phyloP scores from a whole-genome alignment of 768 basidiomycete genomes.

The Gymnopilus dilepis region DNA sequence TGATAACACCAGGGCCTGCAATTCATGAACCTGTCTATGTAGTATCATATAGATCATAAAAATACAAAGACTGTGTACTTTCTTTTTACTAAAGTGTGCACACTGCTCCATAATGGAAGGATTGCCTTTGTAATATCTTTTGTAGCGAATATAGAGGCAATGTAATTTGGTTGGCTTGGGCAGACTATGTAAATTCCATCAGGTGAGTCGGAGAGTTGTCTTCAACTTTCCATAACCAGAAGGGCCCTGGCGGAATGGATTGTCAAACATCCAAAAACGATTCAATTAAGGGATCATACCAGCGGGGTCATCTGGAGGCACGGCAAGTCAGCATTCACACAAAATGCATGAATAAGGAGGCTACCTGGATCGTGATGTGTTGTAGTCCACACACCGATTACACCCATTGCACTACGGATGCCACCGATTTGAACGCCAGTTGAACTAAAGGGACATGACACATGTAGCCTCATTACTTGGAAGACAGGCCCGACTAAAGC shows the following conservation, averaged over 20 bases:
- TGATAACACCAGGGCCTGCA: background rate
- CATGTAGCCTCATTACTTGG: no score
- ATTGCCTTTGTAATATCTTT: conserved; percentile 2
- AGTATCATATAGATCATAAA: background rate
- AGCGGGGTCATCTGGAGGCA: conserved; percentile 60
- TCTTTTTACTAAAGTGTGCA: background rate
- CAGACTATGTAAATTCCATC: conserved; percentile 37
- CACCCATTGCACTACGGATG: conserved; percentile 66
- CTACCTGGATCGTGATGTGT: conserved; percentile 60
- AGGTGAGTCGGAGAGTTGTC: conserved; percentile 41
- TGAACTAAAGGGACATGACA: conserved; percentile 45
- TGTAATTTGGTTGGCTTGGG: no score
- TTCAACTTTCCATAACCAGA: conserved; percentile 72
- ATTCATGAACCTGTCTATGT: background rate
- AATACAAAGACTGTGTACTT: conserved; percentile 3
- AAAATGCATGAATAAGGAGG: background rate
- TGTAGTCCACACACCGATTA: conserved; percentile 74
- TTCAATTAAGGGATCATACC: no score
- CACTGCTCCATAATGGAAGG: background rate
- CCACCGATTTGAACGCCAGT: conserved; percentile 72
- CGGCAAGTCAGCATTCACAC: background rate
- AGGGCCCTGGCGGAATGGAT: conserved; percentile 53
- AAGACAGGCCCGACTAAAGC: background rate
- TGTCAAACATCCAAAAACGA: no score
- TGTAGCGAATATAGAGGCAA: no score